phyloP scores from a whole-genome alignment of 345 rosid genomes.

The Stellera chamaejasme region DNA sequence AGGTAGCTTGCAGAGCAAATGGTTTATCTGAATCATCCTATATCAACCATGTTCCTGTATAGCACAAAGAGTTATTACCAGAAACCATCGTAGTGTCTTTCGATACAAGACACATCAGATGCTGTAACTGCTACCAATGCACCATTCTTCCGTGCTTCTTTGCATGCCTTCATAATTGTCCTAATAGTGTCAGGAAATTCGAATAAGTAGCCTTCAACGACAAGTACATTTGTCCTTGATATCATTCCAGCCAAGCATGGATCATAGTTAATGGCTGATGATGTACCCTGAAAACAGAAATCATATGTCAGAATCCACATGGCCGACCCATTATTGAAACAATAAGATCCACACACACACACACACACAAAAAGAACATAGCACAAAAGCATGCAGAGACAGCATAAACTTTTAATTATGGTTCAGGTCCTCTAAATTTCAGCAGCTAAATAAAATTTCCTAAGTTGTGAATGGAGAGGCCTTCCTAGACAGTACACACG shows the following conservation, averaged over 20 bases:
- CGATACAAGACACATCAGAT: slow-evolving; percentile 90
- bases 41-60: no score
- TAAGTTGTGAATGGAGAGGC: no score
- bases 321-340: not conserved
- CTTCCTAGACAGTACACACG: no score
- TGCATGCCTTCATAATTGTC: slow-evolving; percentile 73
- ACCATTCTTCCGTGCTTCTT: slow-evolving; percentile 73
- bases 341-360: no score
- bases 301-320: slow-evolving; percentile 1
- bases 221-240: slow-evolving; percentile 66
- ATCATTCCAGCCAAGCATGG: slow-evolving; percentile 61
- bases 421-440: no score
- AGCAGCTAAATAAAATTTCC: no score
- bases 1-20: no score
- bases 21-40: no score
- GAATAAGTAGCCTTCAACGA: slow-evolving; percentile 91
- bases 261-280: slow-evolving; percentile 71
- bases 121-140: slow-evolving; percentile 89
- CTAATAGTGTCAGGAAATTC: slow-evolving; percentile 86
- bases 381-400: no score
- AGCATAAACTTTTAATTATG: no score
- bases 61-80: slow-evolving; percentile 35
- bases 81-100: slow-evolving; percentile 86
- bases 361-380: no score
- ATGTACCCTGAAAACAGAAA: slow-evolving; percentile 61